These are phyloP conservation scores for Diplodia scrobiculata DNA, from an alignment of 2,329 filamentous ascomycete species.

Conservation along the genomic window DNA sequence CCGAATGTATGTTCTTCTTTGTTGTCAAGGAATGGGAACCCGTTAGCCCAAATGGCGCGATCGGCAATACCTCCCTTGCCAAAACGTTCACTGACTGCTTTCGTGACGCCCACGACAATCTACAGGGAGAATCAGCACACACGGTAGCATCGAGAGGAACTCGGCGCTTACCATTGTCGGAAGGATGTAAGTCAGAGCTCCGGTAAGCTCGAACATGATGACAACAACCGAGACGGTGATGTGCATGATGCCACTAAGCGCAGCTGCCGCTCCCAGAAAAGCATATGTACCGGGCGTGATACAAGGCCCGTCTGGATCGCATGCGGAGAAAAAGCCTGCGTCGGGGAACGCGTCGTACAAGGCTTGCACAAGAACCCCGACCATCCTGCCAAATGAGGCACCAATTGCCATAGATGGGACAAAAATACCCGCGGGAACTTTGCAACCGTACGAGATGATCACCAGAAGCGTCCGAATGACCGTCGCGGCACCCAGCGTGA, in stretches of 20 bases:
- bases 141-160: not conserved
- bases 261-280: constrained; percentile 87
- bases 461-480: constrained; percentile 79
- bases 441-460: constrained; percentile 95
- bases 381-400: constrained; percentile 85
- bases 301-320: constrained; percentile 87
- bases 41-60: constrained; percentile 98
- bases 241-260: constrained; percentile 96
- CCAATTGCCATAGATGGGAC: constrained; percentile 98
- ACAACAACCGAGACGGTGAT: constrained; percentile 95
- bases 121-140: constrained; percentile 34
- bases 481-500: constrained; percentile 77
- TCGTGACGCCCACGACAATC: constrained; percentile 96
- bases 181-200: constrained; percentile 94
- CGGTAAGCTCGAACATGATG: constrained; percentile 98
- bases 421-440: constrained; percentile 96
- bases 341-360: constrained; percentile 81
- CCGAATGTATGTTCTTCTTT: constrained; percentile 98
- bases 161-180: constrained; percentile 74
- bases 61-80: constrained; percentile 97
- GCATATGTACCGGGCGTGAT: constrained; percentile 98
- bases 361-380: constrained; percentile 92
- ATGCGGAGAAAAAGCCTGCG: constrained; percentile 83
- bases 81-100: constrained; percentile 85
- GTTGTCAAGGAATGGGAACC: constrained; percentile 93